Evolutionary conservation across 768 basidiomycete species (phyloP), one percentile per base, ranked within the genome.

Genomic region (Candolleomyces efflorescens): DNA sequence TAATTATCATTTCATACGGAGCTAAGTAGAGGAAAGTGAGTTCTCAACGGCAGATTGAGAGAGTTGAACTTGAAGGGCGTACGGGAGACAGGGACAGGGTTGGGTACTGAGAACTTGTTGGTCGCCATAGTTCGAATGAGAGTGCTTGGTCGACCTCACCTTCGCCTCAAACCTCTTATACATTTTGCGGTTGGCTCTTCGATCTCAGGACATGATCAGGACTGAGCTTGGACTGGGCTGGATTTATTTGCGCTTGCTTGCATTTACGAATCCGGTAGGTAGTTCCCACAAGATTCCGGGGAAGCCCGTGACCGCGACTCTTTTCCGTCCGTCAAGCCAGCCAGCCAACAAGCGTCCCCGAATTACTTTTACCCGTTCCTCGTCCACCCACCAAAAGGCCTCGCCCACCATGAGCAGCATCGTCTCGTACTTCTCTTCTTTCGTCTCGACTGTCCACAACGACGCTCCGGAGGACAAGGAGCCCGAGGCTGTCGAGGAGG

Each of bases 401-500:
- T 26, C 27, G 37, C 13, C 41, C 56, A 69, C 68, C 67, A 77
- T 77, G 76, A 75, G 71, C 64, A 64, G 64, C 61, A 71, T 80
- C 63, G 64, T 72, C 52, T 71, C 73, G 45, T 77, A 79, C 67
- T 75, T 82, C 65, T 77, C 79, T 9, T 78, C 77, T 1, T 69
- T 82, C 65, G 62, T 78, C 41, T 72, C 77, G 0, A 75, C 74
- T 22, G 71, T 76, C 20, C 70, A 58, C 51, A 41, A 78, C 69
- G 75, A 75, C 38, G 79, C 81, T 64, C 63, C 76, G 11, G 77
- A 79, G 60, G 73, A 78, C 63, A 73, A 70, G 49, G 70, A 79
- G 62, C 68, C 72, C 59, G 72, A 70, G 52, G 68, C 71, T 44
- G 68, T 65, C 17, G 72, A 73, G 55, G 59, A 66, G 26, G 69